Conservation (phyloP, 2,329 filamentous ascomycete genomes). For the Penicillium sclerotiorum region DNA sequence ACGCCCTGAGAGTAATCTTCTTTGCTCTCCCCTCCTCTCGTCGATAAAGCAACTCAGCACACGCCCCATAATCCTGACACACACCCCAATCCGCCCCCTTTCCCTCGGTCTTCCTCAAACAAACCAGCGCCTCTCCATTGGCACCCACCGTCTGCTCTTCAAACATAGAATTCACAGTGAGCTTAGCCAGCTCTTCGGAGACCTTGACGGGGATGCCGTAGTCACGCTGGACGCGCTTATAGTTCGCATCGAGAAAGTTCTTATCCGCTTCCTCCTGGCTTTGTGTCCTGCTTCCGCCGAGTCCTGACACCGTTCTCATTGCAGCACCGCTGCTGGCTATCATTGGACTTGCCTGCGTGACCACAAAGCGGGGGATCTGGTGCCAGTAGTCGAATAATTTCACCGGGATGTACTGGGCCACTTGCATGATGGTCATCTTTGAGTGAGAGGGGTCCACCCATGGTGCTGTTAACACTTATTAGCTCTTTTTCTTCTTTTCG, state of each 20-base stretch:
- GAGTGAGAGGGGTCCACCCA: conserved; percentile 48
- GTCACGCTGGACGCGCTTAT: conserved; percentile 18
- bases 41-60: conserved; percentile 11
- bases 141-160: conserved; percentile 37
- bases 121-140: conserved; percentile 44
- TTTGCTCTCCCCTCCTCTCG: no score
- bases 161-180: conserved; percentile 21
- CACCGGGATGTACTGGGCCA: conserved; percentile 27
- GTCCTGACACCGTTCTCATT: no score
- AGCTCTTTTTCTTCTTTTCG: conserved; percentile 1
- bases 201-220: conserved; percentile 19
- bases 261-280: conserved; percentile 4
- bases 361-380: conserved; percentile 31
- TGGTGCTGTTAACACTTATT: conserved; percentile 40
- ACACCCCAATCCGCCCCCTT: conserved; percentile 34
- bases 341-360: conserved; percentile 23
- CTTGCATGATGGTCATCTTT: conserved; percentile 29
- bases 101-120: conserved; percentile 40
- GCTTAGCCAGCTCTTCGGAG: conserved; percentile 19
- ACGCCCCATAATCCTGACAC: conserved; percentile 39
- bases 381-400: conserved; percentile 30
- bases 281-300: no score
- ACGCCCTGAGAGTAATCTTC: no score
- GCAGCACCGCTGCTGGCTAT: conserved; percentile 25
- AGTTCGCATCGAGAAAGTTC: conserved; percentile 13